Percentiles rank a stretch among this genome's conserved stretches.
These are phyloP conservation scores for Venturia carpophila DNA, from an alignment of 2,329 filamentous ascomycete genomes.

Conservation along the genomic window DNA sequence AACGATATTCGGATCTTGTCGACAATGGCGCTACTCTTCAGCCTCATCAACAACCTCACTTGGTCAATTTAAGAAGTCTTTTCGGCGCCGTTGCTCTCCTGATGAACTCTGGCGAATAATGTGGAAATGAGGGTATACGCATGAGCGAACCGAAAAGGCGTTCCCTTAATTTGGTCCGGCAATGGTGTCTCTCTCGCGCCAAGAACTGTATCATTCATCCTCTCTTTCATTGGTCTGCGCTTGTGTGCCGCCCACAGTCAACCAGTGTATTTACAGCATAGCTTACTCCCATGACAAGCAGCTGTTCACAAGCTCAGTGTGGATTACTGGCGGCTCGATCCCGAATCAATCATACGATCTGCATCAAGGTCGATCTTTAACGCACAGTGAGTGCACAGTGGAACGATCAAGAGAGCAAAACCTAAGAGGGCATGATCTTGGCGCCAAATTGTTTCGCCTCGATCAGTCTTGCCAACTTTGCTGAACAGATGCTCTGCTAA, in stretches of 20 bases:
- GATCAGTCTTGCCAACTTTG: background rate
- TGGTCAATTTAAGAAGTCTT: background rate
- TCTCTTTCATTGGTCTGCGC: background rate
- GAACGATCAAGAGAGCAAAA: background rate
- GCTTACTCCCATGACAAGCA: background rate
- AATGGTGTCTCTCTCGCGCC: background rate
- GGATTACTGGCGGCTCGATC: too few species aligned
- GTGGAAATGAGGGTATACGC: background rate
- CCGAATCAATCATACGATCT: background rate
- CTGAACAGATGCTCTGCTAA: background rate
- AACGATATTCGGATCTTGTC: background rate
- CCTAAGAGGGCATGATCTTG: background rate
- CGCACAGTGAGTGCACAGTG: background rate
- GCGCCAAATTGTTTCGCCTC: background rate
- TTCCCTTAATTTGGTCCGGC: background rate
- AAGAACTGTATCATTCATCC: background rate
- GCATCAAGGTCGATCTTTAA: background rate
- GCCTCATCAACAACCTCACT: background rate
- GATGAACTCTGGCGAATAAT: background rate
- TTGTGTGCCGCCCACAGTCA: background rate
- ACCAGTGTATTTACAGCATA: background rate
- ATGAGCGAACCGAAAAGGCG: background rate
- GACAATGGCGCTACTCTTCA: slow-evolving; percentile 8
- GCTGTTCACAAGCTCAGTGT: too few species aligned
- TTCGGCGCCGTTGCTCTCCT: background rate